Conservation (phyloP, 768 basidiomycete genomes). For the Trametes meyenii region DNA sequence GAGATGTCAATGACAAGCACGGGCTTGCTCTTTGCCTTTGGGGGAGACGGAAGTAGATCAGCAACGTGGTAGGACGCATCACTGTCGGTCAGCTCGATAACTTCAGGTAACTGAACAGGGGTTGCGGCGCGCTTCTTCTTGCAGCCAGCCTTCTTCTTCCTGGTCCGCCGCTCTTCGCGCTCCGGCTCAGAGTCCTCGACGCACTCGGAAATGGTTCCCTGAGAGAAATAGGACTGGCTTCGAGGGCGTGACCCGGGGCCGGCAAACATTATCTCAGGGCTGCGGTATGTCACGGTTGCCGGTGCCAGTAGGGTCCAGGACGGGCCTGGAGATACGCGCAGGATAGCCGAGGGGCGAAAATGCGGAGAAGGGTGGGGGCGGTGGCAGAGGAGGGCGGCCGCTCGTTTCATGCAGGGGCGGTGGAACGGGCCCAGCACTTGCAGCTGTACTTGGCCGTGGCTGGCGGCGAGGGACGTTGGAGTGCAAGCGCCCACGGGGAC, state of each 20-base stretch:
- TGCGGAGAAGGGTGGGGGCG: neutral
- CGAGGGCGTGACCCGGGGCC: neutral
- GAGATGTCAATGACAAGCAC: conserved; percentile 6
- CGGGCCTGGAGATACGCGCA: neutral
- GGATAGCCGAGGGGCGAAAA: neutral
- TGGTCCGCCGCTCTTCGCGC: conserved; percentile 44
- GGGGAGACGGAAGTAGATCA: neutral
- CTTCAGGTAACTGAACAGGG: neutral
- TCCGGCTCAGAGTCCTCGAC: conserved; percentile 78
- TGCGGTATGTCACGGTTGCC: neutral
- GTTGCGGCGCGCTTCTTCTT: conserved; percentile 30
- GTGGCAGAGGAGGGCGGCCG: conserved; percentile 8
- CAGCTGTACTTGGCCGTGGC: too few species aligned
- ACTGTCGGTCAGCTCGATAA: conserved; percentile 27
- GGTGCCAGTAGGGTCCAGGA: neutral
- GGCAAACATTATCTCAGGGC: neutral
- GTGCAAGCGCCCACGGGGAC: too few species aligned
- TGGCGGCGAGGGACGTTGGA: too few species aligned
- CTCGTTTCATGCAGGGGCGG: conserved; percentile 13
- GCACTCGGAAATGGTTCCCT: conserved; percentile 38
- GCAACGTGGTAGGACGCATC: conserved; percentile 2
- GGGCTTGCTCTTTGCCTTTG: neutral
- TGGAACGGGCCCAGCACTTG: neutral
- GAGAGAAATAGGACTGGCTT: conserved; percentile 13
- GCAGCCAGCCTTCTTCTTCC: conserved; percentile 23